A percentile compares a stretch with the other conserved stretches of the same genome.
These are phyloP conservation scores for Colletotrichum sp. DNA, from an alignment of 2,329 filamentous ascomycete species.

Conservation along the genomic window DNA sequence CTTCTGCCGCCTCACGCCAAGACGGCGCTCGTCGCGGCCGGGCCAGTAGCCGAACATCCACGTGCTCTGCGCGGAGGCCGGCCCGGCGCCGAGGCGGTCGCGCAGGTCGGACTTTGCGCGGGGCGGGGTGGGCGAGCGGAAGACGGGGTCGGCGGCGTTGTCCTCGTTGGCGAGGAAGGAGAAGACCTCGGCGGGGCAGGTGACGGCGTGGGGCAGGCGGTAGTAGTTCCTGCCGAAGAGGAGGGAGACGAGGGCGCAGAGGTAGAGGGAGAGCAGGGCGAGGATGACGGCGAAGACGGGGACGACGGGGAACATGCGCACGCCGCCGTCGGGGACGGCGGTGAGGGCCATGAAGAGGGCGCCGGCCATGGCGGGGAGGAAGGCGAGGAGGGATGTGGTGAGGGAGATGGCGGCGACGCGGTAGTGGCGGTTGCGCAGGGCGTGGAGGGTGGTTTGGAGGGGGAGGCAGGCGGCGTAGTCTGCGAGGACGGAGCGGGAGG, in stretches of 20 bases:
- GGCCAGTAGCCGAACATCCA: slow-evolving; percentile 55
- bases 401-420: slow-evolving; percentile 68
- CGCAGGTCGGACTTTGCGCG: slow-evolving; percentile 73
- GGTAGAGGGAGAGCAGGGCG: slow-evolving; percentile 73
- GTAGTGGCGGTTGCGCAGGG: slow-evolving; percentile 66
- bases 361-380: slow-evolving; percentile 71
- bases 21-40: slow-evolving; percentile 31
- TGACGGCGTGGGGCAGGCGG: slow-evolving; percentile 75
- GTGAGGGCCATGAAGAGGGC: slow-evolving; percentile 79
- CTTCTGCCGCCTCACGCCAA: slow-evolving; percentile 42
- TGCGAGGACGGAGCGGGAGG: slow-evolving; percentile 68
- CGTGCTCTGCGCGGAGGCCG: slow-evolving; percentile 55
- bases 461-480: slow-evolving; percentile 75
- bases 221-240: slow-evolving; percentile 66
- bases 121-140: slow-evolving; percentile 69
- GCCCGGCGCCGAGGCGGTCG: slow-evolving; percentile 1
- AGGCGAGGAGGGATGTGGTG: slow-evolving; percentile 62
- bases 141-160: slow-evolving; percentile 74
- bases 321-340: slow-evolving; percentile 37
- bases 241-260: slow-evolving; percentile 65
- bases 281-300: slow-evolving; percentile 77
- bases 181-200: slow-evolving; percentile 77
- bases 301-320: slow-evolving; percentile 75
- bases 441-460: slow-evolving; percentile 62
- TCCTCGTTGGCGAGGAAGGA: slow-evolving; percentile 78